Evolutionary conservation across 139 green algal species (phyloP), one percentile per base, ranked within the genome.

Genomic region (Tetraselmis chui): DNA sequence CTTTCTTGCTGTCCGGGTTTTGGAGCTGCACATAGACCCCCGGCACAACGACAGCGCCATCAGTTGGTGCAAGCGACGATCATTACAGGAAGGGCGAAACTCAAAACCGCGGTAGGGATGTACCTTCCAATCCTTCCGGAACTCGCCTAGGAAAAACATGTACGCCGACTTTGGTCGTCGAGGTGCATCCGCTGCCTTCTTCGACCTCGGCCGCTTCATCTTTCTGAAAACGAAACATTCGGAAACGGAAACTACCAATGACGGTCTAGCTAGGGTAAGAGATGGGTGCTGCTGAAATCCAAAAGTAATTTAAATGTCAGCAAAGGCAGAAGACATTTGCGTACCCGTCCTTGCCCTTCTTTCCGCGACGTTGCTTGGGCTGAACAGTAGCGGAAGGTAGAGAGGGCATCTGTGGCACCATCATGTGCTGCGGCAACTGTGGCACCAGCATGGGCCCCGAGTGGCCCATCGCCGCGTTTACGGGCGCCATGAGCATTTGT

Each of bases 71-170:
- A 80, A 23, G 23, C 76, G n/a, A n/a, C n/a, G n/a, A n/a, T 75
- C 23, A 75, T 75, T 23, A 75, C 23, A 22, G 22, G 59, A 22
- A 30, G 25, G 25, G 74, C 2, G 74, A 25, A 28, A 28, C 74
- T 77, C 74, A 30, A 25, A 77, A 77, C n/a, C 11, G 74, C 74
- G 74, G 74, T 25, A 77, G 74, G 45, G 5, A 18, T 67, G 11
- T 77, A 77, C 59, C 82, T 89, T 89, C 76, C 79, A 87, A 28
- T 83, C 28, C 31, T 89, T 75, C 1, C 85, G 84, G 75, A 89
- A 89, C 76, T 89, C 83, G 11, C 75, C 85, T 28, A 89, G 77
- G 29, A 89, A 89, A 80, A 89, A 89, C 85, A 89, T 89, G 80
- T 89, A 89, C 32, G 85, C 83, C 23, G 82, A 87, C 77, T 86